Conservation (phyloP, 805 yeast genomes). For the Nakazawaea sp. region DNA sequence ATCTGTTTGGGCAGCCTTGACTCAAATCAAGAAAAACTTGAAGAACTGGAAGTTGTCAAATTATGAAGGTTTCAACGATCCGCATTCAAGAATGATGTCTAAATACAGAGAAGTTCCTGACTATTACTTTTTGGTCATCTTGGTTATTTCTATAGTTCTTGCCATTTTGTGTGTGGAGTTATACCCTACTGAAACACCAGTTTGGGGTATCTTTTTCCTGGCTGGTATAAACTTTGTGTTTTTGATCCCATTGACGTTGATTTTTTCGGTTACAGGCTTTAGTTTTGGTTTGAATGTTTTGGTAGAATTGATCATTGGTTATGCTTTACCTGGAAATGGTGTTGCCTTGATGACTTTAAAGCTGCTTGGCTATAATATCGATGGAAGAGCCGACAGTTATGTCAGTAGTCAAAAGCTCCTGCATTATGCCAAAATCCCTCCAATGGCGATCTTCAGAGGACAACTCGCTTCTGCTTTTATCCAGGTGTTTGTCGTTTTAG, state of each 20-base stretch:
- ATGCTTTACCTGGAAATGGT: constrained; percentile 51
- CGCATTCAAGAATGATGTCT: constrained; percentile 52
- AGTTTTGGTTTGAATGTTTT: constrained; percentile 42
- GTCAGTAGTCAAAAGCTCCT: constrained; percentile 50
- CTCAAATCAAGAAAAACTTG: constrained; percentile 26
- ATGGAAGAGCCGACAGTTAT: constrained; percentile 57
- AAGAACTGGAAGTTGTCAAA: constrained; percentile 13
- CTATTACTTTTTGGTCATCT: constrained; percentile 28
- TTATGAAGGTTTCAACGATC: constrained; percentile 33
- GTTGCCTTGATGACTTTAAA: constrained; percentile 45
- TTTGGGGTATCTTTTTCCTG: constrained; percentile 52
- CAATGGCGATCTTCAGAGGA: constrained; percentile 48
- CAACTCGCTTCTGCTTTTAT: constrained; percentile 27
- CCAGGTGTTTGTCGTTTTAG: constrained; percentile 24
- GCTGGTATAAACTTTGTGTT: constrained; percentile 43
- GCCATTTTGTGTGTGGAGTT: constrained; percentile 33
- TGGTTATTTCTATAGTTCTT: constrained; percentile 23
- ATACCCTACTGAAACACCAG: constrained; percentile 47
- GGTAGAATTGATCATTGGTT: constrained; percentile 51
- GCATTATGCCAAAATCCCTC: constrained; percentile 54
- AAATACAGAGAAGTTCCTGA: constrained; percentile 57
- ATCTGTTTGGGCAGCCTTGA: constrained; percentile 31
- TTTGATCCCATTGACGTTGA: constrained; percentile 42
- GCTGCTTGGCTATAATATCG: constrained; percentile 51
- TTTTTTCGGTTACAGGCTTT: constrained; percentile 42